Percentiles rank a stretch among this genome's conserved stretches.
Conservation (phyloP, 2,329 filamentous ascomycete genomes). For the Tolypocladium nubicola region DNA sequence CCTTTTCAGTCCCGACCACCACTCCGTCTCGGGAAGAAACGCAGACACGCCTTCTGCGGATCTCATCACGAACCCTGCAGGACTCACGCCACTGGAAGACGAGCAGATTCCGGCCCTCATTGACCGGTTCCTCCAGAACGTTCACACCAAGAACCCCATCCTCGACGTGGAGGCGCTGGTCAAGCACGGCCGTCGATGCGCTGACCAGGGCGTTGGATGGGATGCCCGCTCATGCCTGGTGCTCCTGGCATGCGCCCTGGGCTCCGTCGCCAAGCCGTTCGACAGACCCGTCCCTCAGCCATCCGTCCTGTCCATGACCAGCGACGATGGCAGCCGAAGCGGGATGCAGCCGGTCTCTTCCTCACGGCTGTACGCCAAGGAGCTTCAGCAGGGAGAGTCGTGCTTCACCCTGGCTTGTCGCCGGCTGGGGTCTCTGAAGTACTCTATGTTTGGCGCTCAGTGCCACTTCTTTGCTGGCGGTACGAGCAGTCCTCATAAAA, state of each 20-base stretch:
- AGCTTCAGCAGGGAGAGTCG: neutral
- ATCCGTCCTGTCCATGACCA: neutral
- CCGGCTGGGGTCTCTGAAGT: conserved; percentile 12
- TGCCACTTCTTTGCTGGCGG: conserved; percentile 26
- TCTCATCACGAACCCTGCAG: neutral
- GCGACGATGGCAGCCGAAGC: neutral
- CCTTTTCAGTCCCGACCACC: neutral
- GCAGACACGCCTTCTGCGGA: neutral
- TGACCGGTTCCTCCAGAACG: neutral
- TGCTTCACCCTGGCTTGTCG: conserved; percentile 15
- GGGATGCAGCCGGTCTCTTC: neutral
- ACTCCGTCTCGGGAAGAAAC: neutral
- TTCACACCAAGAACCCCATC: neutral
- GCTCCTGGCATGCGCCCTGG: neutral
- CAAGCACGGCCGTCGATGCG: neutral
- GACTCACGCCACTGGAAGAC: neutral
- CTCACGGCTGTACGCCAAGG: neutral
- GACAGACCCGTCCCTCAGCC: neutral
- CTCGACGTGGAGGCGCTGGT: neutral
- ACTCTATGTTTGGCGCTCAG: conserved; percentile 21
- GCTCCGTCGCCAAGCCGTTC: neutral
- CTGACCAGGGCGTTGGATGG: neutral
- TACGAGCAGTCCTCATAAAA: neutral
- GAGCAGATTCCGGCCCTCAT: neutral
- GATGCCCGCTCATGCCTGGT: neutral